These are phyloP conservation scores for Geopyxis carbonaria DNA, from an alignment of 495 filamentous ascomycete species.

Conservation along the genomic window DNA sequence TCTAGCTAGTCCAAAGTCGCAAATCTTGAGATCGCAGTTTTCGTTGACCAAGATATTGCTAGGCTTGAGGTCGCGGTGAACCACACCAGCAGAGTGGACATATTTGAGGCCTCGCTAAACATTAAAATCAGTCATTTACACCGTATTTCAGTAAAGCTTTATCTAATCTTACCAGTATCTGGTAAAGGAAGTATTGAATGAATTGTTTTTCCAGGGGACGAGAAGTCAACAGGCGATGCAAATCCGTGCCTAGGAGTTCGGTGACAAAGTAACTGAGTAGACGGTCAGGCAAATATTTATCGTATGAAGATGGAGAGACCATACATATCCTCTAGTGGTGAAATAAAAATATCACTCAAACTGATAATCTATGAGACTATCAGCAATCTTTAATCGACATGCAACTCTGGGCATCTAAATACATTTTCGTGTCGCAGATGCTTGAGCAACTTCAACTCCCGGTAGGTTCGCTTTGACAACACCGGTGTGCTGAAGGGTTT, in stretches of 20 bases:
- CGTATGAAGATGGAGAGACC: slow-evolving; percentile 19
- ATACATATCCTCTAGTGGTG: slow-evolving; percentile 94
- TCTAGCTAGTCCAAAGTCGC: slow-evolving; percentile 91
- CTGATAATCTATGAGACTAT: slow-evolving; percentile 63
- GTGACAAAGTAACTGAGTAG: slow-evolving; percentile 79
- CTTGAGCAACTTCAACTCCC: slow-evolving; percentile 92
- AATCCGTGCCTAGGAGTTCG: slow-evolving; percentile 88
- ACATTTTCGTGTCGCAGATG: slow-evolving; percentile 96
- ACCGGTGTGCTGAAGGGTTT: slow-evolving; percentile 99
- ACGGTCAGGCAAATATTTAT: neutral
- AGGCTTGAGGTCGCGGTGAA: slow-evolving; percentile 92
- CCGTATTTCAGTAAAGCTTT: slow-evolving; percentile 27
- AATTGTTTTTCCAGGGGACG: slow-evolving; percentile 96
- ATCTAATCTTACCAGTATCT: slow-evolving; percentile 61
- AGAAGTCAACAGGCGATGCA: slow-evolving; percentile 88
- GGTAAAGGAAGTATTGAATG: slow-evolving; percentile 98
- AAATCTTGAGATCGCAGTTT: slow-evolving; percentile 98
- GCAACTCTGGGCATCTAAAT: slow-evolving; percentile 15
- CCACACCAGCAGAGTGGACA: slow-evolving; percentile 94
- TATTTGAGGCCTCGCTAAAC: slow-evolving; percentile 88
- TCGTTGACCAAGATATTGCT: slow-evolving; percentile 99
- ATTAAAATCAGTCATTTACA: too few relatives aligned
- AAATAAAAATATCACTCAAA: slow-evolving; percentile 98
- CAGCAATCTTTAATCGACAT: slow-evolving; percentile 9
- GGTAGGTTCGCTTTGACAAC: slow-evolving; percentile 89